Conservation (phyloP, 2,329 filamentous ascomycete genomes). For the Colletotrichum falcatum region DNA sequence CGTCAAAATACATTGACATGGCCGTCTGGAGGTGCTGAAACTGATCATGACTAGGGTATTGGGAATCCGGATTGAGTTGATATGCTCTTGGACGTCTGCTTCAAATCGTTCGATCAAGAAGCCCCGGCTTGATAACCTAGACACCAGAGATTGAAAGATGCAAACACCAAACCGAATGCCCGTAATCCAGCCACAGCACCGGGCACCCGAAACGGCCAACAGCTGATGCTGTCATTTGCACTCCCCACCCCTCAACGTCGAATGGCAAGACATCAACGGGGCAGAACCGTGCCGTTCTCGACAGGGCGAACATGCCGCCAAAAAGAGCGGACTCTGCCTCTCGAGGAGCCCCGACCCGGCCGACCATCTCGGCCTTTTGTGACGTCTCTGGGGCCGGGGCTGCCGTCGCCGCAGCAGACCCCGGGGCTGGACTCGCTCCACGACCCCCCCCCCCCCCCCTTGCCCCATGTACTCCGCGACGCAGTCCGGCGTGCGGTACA, state of each 20-base stretch:
- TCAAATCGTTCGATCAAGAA: no score
- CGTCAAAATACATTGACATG: not conserved
- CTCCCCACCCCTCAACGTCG: accelerated
- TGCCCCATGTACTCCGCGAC: slow-evolving; percentile 13
- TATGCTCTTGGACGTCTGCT: no score
- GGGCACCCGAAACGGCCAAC: not conserved
- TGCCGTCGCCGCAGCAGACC: slow-evolving; percentile 53
- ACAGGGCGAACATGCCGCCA: slow-evolving; percentile 6
- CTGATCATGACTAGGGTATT: not conserved
- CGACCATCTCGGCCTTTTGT: slow-evolving; percentile 44
- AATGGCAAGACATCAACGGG: slow-evolving; percentile 3
- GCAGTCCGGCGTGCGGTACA: slow-evolving; percentile 15
- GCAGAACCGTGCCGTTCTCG: not conserved
- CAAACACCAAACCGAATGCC: not conserved
- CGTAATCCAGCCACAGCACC: not conserved
- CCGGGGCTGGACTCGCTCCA: slow-evolving; percentile 35
- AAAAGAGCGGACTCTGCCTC: slow-evolving; percentile 30
- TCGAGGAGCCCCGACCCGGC: no score
- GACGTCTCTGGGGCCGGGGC: slow-evolving; percentile 42
- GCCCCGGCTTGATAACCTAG: not conserved
- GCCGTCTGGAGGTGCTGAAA: not conserved
- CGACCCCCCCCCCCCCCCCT: not conserved
- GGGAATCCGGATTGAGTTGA: no score
- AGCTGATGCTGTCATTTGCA: not conserved
- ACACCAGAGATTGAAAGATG: not conserved